phyloP scores from a whole-genome alignment of 192 early-diverging fungal genomes.

The Chytriomyces confervae region DNA sequence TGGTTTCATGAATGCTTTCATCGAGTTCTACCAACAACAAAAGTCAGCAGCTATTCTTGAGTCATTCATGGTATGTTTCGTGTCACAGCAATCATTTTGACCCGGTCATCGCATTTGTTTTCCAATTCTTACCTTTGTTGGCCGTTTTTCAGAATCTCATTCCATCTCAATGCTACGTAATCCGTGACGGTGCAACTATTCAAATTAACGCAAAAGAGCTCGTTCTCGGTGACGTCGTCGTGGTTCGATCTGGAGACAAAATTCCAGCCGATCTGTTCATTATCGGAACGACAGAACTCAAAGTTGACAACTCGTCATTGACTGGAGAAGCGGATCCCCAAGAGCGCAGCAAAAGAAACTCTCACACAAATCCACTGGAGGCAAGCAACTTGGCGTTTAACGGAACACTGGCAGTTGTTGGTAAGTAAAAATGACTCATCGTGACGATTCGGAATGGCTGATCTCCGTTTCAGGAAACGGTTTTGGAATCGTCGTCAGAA shows the following conservation, averaged over 20 bases:
- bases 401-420: constrained; percentile 44
- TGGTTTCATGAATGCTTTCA: constrained; percentile 56
- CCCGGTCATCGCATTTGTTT: neutral
- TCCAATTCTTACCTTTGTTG: neutral
- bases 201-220: constrained; percentile 42
- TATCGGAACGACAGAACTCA: constrained; percentile 45
- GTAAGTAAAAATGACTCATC: constrained; percentile 41
- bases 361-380: constrained; percentile 45
- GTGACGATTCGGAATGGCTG: neutral
- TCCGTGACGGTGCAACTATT: constrained; percentile 40
- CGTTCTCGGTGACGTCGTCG: constrained; percentile 53
- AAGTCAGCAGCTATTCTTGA: constrained; percentile 90
- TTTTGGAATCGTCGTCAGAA: constrained; percentile 60
- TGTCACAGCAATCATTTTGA: constrained; percentile 76
- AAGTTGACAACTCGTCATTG: constrained; percentile 55
- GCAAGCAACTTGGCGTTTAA: constrained; percentile 56
- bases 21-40: constrained; percentile 71
- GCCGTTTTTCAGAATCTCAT: constrained; percentile 45
- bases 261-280: constrained; percentile 53
- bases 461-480: constrained; percentile 46
- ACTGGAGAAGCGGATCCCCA: constrained; percentile 60
- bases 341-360: constrained; percentile 26
- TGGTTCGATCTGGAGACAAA: constrained; percentile 47
- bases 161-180: constrained; percentile 42
- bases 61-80: constrained; percentile 83